These are phyloP conservation scores for Ascomycota sp. DNA, from an alignment of 2,329 filamentous ascomycete genomes.

Conservation along the genomic window DNA sequence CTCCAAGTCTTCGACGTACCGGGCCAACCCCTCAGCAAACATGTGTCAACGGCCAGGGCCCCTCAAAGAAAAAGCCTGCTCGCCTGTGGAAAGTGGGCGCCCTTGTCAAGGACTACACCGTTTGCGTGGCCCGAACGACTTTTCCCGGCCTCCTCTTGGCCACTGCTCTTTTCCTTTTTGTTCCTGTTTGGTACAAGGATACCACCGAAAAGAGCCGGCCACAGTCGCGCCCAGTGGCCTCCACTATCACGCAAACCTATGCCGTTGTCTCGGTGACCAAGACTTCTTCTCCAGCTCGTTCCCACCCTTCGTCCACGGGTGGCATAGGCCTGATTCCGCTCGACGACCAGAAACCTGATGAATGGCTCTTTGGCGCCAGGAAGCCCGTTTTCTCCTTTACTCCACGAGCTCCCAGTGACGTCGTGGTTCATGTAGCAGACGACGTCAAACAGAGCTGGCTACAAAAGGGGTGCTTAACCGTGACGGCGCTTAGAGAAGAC, in stretches of 20 bases:
- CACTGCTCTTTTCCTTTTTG: constrained; percentile 6
- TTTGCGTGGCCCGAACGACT: constrained; percentile 4
- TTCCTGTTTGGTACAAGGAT: constrained; percentile 10
- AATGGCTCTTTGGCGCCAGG: constrained; percentile 15
- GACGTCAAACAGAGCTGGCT: constrained; percentile 32
- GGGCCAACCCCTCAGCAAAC: no score
- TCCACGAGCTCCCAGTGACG: constrained; percentile 22
- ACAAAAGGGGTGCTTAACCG: constrained; percentile 31
- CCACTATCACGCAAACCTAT: constrained; percentile 7
- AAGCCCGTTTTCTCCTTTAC: constrained; percentile 12
- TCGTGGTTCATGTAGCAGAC: constrained; percentile 32
- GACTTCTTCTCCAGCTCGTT: constrained; percentile 1
- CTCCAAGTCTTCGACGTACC: not conserved
- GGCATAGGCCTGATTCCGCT: constrained; percentile 11
- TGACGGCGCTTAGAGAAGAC: constrained; percentile 30
- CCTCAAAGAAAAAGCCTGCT: no score
- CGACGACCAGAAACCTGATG: constrained; percentile 9
- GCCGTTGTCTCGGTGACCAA: constrained; percentile 3
- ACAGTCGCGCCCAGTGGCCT: constrained; percentile 1
- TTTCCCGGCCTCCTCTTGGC: constrained; percentile 9
- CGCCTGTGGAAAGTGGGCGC: constrained; percentile 3
- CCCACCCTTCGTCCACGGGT: constrained; percentile 3
- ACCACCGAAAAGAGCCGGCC: constrained; percentile 1
- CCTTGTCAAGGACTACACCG: constrained; percentile 4
- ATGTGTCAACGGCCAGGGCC: no score